phyloP scores from a whole-genome alignment of 345 rosid genomes.

The Cardamine resedifolia region DNA sequence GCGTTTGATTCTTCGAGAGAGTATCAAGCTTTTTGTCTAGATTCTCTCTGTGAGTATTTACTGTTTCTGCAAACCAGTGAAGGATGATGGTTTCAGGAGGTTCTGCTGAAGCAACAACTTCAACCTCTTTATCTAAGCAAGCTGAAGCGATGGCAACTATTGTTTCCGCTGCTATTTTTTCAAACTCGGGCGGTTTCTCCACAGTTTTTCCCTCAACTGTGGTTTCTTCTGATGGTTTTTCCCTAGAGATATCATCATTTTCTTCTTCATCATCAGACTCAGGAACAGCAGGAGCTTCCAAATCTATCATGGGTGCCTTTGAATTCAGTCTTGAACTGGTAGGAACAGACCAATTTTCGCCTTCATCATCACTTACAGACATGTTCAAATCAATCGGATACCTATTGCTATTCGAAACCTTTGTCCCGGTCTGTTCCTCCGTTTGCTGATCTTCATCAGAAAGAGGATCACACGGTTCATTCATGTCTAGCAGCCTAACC shows the following conservation, averaged over 20 bases:
- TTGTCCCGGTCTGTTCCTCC: conserved; percentile 16
- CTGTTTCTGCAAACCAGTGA: conserved; percentile 66
- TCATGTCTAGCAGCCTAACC: conserved; percentile 67
- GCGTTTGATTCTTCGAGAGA: conserved; percentile 18
- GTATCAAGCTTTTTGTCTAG: conserved; percentile 37
- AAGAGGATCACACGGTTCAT: conserved; percentile 76
- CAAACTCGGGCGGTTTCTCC: conserved; percentile 30
- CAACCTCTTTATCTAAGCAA: conserved; percentile 25
- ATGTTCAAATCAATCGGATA: conserved; percentile 64
- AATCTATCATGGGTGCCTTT: conserved; percentile 51
- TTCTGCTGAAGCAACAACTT: conserved; percentile 23
- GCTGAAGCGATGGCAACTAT: conserved; percentile 57
- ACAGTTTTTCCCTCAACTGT: conserved; percentile 27
- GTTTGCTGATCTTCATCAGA: conserved; percentile 31
- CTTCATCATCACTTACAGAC: conserved; percentile 45
- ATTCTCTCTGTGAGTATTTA: conserved; percentile 52
- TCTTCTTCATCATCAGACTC: conserved; percentile 40
- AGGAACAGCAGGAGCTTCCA: conserved; percentile 52
- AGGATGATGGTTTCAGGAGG: conserved; percentile 43
- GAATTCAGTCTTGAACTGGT: conserved; percentile 37
- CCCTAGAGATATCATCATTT: background rate
- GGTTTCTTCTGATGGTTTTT: conserved; percentile 14
- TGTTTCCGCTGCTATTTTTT: conserved; percentile 59
- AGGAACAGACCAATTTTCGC: conserved; percentile 41
- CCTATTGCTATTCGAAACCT: conserved; percentile 34